Evolutionary conservation across 2,329 filamentous ascomycete species (phyloP).

Genomic region (Neoarthrinium moseri): DNA sequence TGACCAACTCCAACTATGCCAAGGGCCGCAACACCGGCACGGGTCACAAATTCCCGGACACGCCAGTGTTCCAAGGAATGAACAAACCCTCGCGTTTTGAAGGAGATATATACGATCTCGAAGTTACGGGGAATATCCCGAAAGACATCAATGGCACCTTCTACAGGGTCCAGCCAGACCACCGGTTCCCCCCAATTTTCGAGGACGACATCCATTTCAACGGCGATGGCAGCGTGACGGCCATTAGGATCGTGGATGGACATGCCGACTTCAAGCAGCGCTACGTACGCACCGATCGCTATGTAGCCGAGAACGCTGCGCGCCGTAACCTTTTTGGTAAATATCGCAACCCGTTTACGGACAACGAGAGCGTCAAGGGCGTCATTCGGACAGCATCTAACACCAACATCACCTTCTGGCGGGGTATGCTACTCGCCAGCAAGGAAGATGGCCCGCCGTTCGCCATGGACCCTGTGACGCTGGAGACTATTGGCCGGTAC

Average conservation of each 20-base stretch:
- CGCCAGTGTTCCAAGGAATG: constrained; percentile 32
- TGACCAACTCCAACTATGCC: constrained; percentile 29
- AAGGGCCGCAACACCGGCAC: constrained; percentile 24
- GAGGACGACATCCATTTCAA: constrained; percentile 46
- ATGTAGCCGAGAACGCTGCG: constrained; percentile 27
- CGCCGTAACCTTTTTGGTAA: constrained; percentile 44
- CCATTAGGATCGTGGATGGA: constrained; percentile 37
- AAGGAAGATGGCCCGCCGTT: constrained; percentile 56
- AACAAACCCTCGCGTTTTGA: constrained; percentile 37
- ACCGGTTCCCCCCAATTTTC: constrained; percentile 51
- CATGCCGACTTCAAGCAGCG: constrained; percentile 41
- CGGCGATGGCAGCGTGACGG: constrained; percentile 36
- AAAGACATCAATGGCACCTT: constrained; percentile 44
- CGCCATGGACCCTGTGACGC: constrained; percentile 46
- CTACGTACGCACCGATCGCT: constrained; percentile 40
- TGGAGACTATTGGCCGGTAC: constrained; percentile 49
- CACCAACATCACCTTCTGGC: constrained; percentile 60
- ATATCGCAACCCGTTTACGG: constrained; percentile 57
- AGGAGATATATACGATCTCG: constrained; percentile 30
- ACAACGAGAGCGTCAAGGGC: constrained; percentile 52
- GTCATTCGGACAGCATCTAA: constrained; percentile 57
- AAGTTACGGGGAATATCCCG: constrained; percentile 36
- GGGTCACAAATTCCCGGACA: constrained; percentile 30
- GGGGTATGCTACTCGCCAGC: constrained; percentile 50
- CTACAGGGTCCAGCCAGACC: constrained; percentile 51